phyloP scores from a whole-genome alignment of 208 protist species.

The Leishmania tarentolae region DNA sequence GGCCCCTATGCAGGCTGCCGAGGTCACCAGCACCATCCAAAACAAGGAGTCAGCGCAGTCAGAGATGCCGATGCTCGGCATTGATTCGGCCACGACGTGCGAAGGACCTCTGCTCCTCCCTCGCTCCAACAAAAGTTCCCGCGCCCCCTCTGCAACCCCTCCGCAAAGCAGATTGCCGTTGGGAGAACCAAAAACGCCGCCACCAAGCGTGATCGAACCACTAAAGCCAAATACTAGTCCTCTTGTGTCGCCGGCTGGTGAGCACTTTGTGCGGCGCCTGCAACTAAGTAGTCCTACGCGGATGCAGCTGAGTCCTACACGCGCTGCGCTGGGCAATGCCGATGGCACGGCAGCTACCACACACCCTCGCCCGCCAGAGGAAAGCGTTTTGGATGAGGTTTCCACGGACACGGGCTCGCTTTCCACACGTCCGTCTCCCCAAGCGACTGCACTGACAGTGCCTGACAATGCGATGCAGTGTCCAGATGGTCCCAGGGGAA shows the following conservation, averaged over 20 bases:
- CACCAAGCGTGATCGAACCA: neutral
- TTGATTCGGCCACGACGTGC: neutral
- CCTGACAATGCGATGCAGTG: neutral
- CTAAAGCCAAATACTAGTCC: neutral
- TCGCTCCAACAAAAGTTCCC: no score
- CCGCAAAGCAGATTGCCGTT: neutral
- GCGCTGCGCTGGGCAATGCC: neutral
- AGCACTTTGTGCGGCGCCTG: neutral
- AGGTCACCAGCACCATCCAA: neutral
- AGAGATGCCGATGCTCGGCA: neutral
- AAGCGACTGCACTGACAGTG: neutral
- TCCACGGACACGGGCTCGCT: neutral
- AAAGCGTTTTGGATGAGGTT: neutral
- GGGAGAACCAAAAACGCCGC: no score
- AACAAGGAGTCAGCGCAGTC: neutral
- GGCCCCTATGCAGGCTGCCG: neutral
- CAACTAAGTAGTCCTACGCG: neutral
- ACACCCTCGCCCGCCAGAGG: neutral
- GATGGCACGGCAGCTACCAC: neutral
- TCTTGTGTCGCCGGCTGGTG: neutral
- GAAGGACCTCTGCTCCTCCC: neutral
- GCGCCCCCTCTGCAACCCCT: neutral
- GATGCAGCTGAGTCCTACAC: slow-evolving; percentile 8
- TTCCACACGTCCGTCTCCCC: neutral
- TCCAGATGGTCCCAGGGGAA: neutral